Percentiles rank a stretch among this genome's conserved stretches.
phyloP scores from a whole-genome alignment of 2,329 filamentous ascomycete genomes.

The Trichoderma cornu-damae region DNA sequence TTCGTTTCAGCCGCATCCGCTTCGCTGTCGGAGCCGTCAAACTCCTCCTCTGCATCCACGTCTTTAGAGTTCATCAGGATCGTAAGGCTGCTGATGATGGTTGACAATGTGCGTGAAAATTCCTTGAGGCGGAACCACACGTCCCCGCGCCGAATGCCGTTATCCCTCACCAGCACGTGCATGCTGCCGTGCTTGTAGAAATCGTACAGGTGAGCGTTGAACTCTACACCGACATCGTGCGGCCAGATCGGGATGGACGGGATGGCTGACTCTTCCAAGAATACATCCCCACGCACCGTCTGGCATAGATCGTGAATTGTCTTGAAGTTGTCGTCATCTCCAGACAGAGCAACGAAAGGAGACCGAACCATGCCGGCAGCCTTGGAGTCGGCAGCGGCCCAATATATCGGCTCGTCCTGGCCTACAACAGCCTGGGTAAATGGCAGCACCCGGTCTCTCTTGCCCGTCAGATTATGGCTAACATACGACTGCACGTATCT shows the following conservation, averaged over 20 bases:
- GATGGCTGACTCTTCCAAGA: constrained; percentile 68
- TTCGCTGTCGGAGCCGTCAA: constrained; percentile 40
- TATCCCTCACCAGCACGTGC: constrained; percentile 55
- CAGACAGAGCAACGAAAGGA: constrained; percentile 66
- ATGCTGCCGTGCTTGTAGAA: constrained; percentile 71
- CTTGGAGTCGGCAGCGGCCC: background rate
- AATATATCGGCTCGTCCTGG: background rate
- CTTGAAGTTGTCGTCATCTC: constrained; percentile 57
- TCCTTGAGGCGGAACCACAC: constrained; percentile 68
- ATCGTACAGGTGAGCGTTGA: constrained; percentile 67
- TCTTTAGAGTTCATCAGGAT: constrained; percentile 45
- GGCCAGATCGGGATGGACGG: constrained; percentile 61
- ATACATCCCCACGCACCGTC: constrained; percentile 61
- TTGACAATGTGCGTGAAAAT: constrained; percentile 55
- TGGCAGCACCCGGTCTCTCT: constrained; percentile 52
- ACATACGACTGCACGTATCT: constrained; percentile 66
- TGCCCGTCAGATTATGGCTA: constrained; percentile 52
- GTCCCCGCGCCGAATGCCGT: constrained; percentile 60
- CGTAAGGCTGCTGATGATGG: constrained; percentile 62
- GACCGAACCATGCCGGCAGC: constrained; percentile 52
- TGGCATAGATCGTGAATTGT: constrained; percentile 63
- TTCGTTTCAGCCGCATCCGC: constrained; percentile 20
- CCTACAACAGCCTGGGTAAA: constrained; percentile 39
- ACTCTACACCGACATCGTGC: constrained; percentile 46
- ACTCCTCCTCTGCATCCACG: constrained; percentile 35